Percentiles rank a stretch among this genome's conserved stretches.
phyloP scores from a whole-genome alignment of 495 filamentous ascomycete species.

The Cercophora samala region DNA sequence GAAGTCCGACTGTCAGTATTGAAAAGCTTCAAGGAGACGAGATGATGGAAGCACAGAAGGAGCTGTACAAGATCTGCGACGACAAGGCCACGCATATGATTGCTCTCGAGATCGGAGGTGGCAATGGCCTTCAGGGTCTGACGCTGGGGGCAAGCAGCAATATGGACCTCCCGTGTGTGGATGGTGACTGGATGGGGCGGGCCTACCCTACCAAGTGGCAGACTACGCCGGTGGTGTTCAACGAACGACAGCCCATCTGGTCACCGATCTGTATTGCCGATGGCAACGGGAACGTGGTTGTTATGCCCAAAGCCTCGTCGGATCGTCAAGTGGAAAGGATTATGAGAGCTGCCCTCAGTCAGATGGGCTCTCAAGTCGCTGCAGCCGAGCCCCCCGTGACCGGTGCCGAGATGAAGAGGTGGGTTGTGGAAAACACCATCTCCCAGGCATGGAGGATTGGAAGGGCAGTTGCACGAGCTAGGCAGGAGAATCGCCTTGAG shows the following conservation, averaged over 20 bases:
- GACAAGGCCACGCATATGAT: constrained; percentile 40
- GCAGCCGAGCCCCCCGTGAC: constrained; percentile 45
- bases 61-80: constrained; percentile 41
- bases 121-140: constrained; percentile 54
- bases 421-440: constrained; percentile 51
- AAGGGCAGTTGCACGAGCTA: constrained; percentile 50
- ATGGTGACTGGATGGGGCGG: constrained; percentile 57
- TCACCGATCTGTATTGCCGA: constrained; percentile 47
- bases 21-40: constrained; percentile 53
- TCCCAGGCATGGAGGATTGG: constrained; percentile 55
- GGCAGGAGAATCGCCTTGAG: constrained; percentile 44
- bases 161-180: constrained; percentile 50
- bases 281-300: constrained; percentile 48
- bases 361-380: constrained; percentile 49
- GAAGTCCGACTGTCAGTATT: constrained; percentile 49
- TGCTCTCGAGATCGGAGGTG: constrained; percentile 54
- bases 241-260: constrained; percentile 45
- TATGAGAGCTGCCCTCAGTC: constrained; percentile 41
- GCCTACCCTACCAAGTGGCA: constrained; percentile 58
- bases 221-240: constrained; percentile 53
- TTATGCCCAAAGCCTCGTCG: constrained; percentile 40
- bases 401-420: constrained; percentile 45
- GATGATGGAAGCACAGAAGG: constrained; percentile 47
- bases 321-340: constrained; percentile 42
- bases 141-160: constrained; percentile 48